Evolutionary conservation across 169 alveolate genomes (phyloP).

Genomic region (Perkinsus olseni): DNA sequence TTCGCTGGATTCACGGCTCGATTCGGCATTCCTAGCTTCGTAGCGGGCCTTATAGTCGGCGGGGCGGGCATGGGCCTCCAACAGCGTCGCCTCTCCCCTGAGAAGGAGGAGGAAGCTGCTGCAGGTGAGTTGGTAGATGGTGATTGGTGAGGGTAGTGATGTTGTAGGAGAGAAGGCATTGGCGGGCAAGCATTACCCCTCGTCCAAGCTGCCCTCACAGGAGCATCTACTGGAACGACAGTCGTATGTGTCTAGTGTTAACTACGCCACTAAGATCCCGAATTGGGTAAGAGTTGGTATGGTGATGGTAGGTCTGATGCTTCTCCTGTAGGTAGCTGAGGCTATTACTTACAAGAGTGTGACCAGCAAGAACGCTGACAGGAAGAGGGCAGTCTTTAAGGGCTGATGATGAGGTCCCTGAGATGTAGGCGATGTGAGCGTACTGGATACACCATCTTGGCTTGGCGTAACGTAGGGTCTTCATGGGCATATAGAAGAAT

Average conservation of each 20-base stretch:
- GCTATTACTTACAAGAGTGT: slow-evolving; percentile 16
- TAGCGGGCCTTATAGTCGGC: neutral
- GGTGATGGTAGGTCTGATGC: neutral
- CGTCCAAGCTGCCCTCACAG: slow-evolving; percentile 20
- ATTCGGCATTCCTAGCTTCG: neutral
- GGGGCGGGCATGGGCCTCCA: neutral
- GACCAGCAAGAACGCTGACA: slow-evolving; percentile 17
- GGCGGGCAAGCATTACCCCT: slow-evolving; percentile 15
- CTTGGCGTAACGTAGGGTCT: too few relatives aligned
- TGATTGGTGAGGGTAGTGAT: neutral
- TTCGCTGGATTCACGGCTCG: neutral
- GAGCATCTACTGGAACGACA: slow-evolving; percentile 21
- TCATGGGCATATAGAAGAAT: too few relatives aligned
- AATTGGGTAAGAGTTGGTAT: slow-evolving; percentile 18
- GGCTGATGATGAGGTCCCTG: slow-evolving; percentile 27
- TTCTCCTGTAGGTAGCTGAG: slow-evolving; percentile 15
- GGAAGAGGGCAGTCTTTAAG: slow-evolving; percentile 14
- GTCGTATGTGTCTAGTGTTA: slow-evolving; percentile 21
- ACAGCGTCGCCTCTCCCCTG: neutral
- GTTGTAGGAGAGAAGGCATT: neutral
- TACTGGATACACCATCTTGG: too few relatives aligned
- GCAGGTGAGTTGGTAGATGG: neutral
- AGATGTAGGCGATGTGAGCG: neutral
- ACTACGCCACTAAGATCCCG: slow-evolving; percentile 26
- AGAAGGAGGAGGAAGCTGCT: too few relatives aligned